Percentiles rank a stretch among this genome's conserved stretches.
phyloP scores from a whole-genome alignment of 306 rosid species.

The Cucurbita ficifolia region DNA sequence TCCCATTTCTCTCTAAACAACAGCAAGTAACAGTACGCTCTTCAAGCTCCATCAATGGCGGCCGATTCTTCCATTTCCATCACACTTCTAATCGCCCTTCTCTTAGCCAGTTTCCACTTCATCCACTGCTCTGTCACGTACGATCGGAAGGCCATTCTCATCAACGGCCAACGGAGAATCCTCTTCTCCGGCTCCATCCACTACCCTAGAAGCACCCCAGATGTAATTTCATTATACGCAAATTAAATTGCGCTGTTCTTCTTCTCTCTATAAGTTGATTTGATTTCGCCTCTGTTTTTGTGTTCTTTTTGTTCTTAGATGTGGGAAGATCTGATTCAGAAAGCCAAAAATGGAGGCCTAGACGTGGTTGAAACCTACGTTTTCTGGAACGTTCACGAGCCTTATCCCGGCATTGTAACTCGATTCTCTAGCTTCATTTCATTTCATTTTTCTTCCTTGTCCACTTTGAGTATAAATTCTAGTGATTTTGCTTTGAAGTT shows the following conservation, averaged over 20 bases:
- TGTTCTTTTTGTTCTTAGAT: constrained; percentile 16
- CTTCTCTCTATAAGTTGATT: neutral
- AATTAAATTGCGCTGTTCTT: neutral
- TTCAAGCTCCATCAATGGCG: neutral
- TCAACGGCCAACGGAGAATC: constrained; percentile 76
- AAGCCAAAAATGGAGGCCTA: constrained; percentile 83
- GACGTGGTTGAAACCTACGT: constrained; percentile 84
- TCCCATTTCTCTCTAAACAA: neutral
- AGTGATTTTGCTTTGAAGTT: too few species aligned
- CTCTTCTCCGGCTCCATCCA: constrained; percentile 95
- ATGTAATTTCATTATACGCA: constrained; percentile 23
- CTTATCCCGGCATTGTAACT: constrained; percentile 60
- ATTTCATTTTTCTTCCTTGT: too few species aligned
- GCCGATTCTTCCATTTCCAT: neutral
- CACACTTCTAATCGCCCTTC: neutral
- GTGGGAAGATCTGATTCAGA: constrained; percentile 93
- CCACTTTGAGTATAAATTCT: too few species aligned
- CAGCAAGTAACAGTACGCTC: neutral
- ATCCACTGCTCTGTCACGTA: constrained; percentile 51
- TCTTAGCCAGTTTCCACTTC: constrained; percentile 17
- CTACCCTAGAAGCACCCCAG: constrained; percentile 96
- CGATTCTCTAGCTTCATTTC: neutral
- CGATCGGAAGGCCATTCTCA: constrained; percentile 67
- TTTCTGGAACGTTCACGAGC: constrained; percentile 92
- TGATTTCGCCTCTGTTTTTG: neutral